Conservation (phyloP, 495 filamentous ascomycete genomes). For the Poronia punctata region DNA sequence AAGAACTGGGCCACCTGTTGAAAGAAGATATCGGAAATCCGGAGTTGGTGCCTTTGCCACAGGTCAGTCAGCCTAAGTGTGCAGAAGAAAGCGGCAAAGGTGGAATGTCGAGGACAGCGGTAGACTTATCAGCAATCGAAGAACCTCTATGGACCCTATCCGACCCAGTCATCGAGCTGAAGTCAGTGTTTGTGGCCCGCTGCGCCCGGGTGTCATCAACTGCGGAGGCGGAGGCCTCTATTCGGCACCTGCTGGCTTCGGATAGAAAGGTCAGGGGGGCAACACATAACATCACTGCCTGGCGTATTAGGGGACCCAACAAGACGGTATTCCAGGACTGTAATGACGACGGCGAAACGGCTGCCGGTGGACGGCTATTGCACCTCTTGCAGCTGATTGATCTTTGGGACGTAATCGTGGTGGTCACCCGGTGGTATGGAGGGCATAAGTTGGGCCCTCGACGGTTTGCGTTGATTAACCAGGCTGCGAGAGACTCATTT, state of each 20-base stretch:
- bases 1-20: constrained; percentile 44
- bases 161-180: constrained; percentile 66
- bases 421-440: constrained; percentile 96
- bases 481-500: constrained; percentile 76
- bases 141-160: constrained; percentile 67
- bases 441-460: constrained; percentile 81
- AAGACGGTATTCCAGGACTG: constrained; percentile 71
- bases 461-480: constrained; percentile 83
- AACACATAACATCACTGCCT: constrained; percentile 81
- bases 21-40: constrained; percentile 13
- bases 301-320: constrained; percentile 48
- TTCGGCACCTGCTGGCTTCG: constrained; percentile 65
- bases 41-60: too few species aligned
- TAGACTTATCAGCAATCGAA: constrained; percentile 5
- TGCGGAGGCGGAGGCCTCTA: constrained; percentile 57
- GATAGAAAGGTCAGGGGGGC: constrained; percentile 79
- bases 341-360: constrained; percentile 95
- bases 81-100: constrained; percentile 12
- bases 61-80: too few species aligned
- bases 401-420: constrained; percentile 83
- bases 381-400: constrained; percentile 94
- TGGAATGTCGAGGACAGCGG: constrained; percentile 10
- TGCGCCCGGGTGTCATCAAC: constrained; percentile 59
- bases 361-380: constrained; percentile 76
- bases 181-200: constrained; percentile 81